Evolutionary conservation across 108 stramenopile genomes (phyloP), one percentile per base, ranked within the genome.

Genomic region (Aureococcus anophagefferens): DNA sequence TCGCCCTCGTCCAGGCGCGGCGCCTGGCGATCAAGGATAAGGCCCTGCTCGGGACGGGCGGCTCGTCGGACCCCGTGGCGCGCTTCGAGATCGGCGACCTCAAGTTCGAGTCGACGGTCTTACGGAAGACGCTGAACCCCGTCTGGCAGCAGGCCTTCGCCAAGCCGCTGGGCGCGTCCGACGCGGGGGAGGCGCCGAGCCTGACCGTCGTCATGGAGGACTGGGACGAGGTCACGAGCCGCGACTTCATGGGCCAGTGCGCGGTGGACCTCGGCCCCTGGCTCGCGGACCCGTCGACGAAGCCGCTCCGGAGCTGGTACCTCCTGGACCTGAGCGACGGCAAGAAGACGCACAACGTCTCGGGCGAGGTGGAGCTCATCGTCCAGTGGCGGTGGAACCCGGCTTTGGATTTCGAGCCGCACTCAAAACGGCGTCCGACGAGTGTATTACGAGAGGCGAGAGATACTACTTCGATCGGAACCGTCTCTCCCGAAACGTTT

Each of bases 91-190:
- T 59, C 51, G 14, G 14, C 17, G 1, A 3, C 51, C 21, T 59
- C 51, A 25, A 59, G 51, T 18, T 28, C 51, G 51, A 59, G 25
- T 25, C 51, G 21, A 59, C 51, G 17, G 51, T 59, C 21, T 1
- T 25, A 4, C 17, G 25, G 66, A 77, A 77, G 71, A 77, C 46
- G n/a, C 18, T 72, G 66, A 63, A 65, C 33, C 76, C 76, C 46
- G 34, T 40, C 65, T 77, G 76, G 76, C 67, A 76, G 32, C 70
- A 66, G n/a, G 51, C 17, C 64, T 65, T 72, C 71, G 13, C 46
- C 72, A 36, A 63, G 62, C 70, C 70, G 16, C 30, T 63, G 4
- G 17, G 7, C 51, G 51, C 25, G 7, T 1, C 17, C 51, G 25
- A 16, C 7, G 16, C 51, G 7, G 51, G 25, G 1, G 51, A 16